Percentiles rank a stretch among this genome's conserved stretches.
phyloP scores from a whole-genome alignment of 2,329 filamentous ascomycete species.

The Pestalotiopsis sp. region DNA sequence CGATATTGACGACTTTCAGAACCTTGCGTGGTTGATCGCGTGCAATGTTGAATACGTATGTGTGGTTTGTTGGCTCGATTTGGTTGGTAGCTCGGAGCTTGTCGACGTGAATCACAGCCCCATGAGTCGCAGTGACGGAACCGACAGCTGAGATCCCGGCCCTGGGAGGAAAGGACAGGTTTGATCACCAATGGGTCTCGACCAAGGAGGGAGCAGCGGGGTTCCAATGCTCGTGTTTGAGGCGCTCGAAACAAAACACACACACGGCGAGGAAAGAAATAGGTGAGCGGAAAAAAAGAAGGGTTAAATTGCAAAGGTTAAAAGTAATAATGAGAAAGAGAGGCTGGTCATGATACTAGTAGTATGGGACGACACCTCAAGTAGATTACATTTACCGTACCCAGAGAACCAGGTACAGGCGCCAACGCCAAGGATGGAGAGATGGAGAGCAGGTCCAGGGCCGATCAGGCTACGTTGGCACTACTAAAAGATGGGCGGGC shows the following conservation, averaged over 20 bases:
- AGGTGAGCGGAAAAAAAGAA: neutral
- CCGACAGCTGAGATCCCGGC: neutral
- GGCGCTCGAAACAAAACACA: neutral
- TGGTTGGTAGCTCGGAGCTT: neutral
- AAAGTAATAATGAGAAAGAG: neutral
- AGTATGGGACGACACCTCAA: neutral
- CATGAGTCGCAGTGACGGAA: neutral
- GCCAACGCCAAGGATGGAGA: neutral
- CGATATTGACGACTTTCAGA: neutral
- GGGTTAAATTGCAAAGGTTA: neutral
- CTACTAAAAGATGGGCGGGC: neutral
- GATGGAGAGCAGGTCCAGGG: neutral
- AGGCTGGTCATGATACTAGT: slow-evolving; percentile 4
- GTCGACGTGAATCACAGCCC: neutral
- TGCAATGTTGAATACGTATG: neutral
- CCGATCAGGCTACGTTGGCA: neutral
- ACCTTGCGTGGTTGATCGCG: neutral
- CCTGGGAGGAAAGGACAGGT: neutral
- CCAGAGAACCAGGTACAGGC: neutral
- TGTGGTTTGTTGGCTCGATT: neutral
- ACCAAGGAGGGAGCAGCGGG: neutral
- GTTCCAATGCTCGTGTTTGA: neutral
- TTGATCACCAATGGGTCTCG: neutral
- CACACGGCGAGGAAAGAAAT: neutral
- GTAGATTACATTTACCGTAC: neutral